These are phyloP conservation scores for Sophora flavescens DNA, from an alignment of 306 rosid species.

Conservation along the genomic window DNA sequence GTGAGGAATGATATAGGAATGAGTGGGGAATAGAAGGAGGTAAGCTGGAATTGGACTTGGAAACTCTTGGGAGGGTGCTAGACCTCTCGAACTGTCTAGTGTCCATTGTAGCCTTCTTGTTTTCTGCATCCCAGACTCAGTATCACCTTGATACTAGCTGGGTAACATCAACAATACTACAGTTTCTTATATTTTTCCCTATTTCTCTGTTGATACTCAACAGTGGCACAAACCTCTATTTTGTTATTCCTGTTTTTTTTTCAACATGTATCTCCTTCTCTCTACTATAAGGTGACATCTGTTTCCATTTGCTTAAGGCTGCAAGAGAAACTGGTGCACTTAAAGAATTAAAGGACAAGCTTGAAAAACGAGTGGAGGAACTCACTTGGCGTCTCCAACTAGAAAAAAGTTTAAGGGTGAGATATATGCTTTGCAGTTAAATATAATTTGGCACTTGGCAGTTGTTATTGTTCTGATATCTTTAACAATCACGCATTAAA, in stretches of 20 bases:
- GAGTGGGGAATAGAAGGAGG: no score
- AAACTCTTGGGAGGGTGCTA: no score
- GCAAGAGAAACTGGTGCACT: conserved; percentile 94
- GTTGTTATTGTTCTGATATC: conserved; percentile 36
- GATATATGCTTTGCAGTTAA: conserved; percentile 38
- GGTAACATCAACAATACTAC: no score
- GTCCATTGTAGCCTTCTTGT: no score
- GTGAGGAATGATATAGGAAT: no score
- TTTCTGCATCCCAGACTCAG: no score
- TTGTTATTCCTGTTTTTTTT: background rate
- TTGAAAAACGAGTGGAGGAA: conserved; percentile 86
- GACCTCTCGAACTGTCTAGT: no score
- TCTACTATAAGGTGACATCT: conserved; percentile 39
- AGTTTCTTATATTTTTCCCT: no score
- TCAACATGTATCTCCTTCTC: background rate
- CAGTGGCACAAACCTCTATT: conserved; percentile 8
- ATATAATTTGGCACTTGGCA: conserved; percentile 36
- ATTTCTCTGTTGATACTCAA: no score
- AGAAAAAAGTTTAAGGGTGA: conserved; percentile 88
- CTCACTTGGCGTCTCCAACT: conserved; percentile 91
- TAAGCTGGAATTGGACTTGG: no score
- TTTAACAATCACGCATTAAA: conserved; percentile 24
- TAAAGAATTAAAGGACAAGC: conserved; percentile 85
- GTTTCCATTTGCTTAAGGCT: conserved; percentile 61
- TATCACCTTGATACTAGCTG: no score